phyloP scores from a whole-genome alignment of 495 filamentous ascomycete genomes.

The Daldinia grandis region DNA sequence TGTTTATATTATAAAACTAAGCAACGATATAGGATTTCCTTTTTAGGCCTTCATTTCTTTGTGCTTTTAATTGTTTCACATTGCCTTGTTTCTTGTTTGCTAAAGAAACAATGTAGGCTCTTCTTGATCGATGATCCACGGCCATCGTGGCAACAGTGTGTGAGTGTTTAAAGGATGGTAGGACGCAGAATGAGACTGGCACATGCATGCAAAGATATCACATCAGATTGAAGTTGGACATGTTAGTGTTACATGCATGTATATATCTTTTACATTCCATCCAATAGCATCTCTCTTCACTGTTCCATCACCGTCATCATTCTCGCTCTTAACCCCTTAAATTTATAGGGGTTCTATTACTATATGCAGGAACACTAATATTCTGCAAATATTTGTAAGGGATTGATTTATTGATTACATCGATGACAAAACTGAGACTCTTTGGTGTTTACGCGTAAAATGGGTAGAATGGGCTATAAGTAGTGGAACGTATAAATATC shows the following conservation, averaged over 20 bases:
- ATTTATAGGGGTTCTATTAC: constrained; percentile 14
- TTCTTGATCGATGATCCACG: not conserved
- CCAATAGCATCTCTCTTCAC: constrained; percentile 30
- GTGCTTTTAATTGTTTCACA: not conserved
- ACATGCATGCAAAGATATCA: constrained; percentile 12
- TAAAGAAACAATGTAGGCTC: not conserved
- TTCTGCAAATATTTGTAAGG: constrained; percentile 35
- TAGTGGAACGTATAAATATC: not conserved
- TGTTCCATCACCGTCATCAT: constrained; percentile 13
- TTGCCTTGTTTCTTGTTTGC: not conserved
- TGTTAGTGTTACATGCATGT: constrained; percentile 23
- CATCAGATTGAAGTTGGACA: constrained; percentile 1
- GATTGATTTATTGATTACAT: constrained; percentile 30
- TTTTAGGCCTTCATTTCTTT: not conserved
- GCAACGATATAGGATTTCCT: not conserved
- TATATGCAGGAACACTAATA: constrained; percentile 27
- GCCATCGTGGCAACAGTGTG: not conserved
- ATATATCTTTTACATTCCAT: not conserved
- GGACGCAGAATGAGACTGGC: not conserved
- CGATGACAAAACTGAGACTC: constrained; percentile 22
- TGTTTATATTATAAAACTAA: not conserved
- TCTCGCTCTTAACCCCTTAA: constrained; percentile 24
- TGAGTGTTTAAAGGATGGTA: not conserved
- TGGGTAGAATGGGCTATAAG: not conserved
- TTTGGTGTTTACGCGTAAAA: not conserved